A percentile compares a stretch with the other conserved stretches of the same genome.
These are phyloP conservation scores for Elaeis guineensis DNA, from an alignment of 176 grass and related monocot genomes.

Conservation along the genomic window DNA sequence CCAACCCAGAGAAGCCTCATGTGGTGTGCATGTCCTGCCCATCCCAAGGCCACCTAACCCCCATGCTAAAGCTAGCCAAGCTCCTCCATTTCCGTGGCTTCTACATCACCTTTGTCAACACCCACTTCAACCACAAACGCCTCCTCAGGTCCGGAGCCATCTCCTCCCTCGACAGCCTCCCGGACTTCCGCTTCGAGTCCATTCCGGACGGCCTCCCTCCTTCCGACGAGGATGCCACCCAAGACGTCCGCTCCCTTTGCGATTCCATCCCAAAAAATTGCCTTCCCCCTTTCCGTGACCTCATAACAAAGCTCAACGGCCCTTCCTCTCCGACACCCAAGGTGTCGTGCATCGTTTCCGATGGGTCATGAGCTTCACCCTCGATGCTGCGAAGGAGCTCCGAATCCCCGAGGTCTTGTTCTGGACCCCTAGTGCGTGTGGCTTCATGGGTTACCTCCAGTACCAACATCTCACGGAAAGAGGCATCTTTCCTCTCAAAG, in stretches of 20 bases:
- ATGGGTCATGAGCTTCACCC: constrained; percentile 10
- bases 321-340: not conserved
- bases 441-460: constrained; percentile 3
- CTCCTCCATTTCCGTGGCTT: constrained; percentile 1
- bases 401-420: not conserved
- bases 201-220: constrained; percentile 14
- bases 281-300: not conserved
- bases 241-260: constrained; percentile 2
- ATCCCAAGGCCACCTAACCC: constrained; percentile 3
- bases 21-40: not conserved
- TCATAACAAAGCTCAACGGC: not conserved
- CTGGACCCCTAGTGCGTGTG: constrained; percentile 5
- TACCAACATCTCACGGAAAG: not conserved
- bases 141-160: constrained; percentile 12
- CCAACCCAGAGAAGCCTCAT: not conserved
- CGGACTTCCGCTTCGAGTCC: constrained; percentile 12
- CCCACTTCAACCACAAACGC: constrained; percentile 8
- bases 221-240: not conserved
- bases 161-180: not conserved
- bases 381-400: not conserved
- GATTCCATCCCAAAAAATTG: not conserved
- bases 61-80: constrained; percentile 11
- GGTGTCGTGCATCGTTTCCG: constrained; percentile 3
- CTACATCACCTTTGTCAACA: constrained; percentile 13
- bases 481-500: constrained; percentile 1